Conservation (phyloP, 1,284 basidiomycete genomes). For the Meripilus lineatus region DNA sequence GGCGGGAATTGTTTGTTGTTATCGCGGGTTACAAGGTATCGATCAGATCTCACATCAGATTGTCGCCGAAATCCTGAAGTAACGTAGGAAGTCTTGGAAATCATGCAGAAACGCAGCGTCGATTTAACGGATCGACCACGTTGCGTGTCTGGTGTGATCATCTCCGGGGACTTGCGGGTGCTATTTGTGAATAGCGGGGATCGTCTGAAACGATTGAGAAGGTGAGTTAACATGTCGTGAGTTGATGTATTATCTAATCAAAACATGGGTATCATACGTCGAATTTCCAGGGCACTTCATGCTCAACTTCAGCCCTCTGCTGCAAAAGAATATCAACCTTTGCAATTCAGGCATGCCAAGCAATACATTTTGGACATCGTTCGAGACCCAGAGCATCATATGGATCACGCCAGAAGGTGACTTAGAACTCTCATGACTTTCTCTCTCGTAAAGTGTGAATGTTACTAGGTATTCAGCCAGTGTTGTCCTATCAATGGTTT, state of each 20-base stretch:
- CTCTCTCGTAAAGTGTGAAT: background rate
- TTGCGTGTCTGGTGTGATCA: conserved; percentile 18
- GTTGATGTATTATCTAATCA: background rate
- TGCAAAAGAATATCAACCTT: conserved; percentile 40
- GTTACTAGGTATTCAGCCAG: conserved; percentile 52
- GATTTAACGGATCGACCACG: conserved; percentile 23
- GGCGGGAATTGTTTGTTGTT: conserved; percentile 26
- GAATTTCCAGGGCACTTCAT: conserved; percentile 38
- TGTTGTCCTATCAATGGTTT: conserved; percentile 60
- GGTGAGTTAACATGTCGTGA: conserved; percentile 13
- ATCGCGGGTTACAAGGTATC: conserved; percentile 30
- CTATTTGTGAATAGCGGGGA: conserved; percentile 17
- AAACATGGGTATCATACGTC: background rate
- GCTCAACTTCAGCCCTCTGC: conserved; percentile 45
- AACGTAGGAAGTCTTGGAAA: conserved; percentile 21
- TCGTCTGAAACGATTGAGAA: conserved; percentile 21
- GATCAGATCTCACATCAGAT: background rate
- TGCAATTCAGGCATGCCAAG: conserved; percentile 42
- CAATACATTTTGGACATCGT: conserved; percentile 50
- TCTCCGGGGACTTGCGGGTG: conserved; percentile 22
- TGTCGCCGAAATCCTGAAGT: background rate
- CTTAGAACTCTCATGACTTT: background rate
- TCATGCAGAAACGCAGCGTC: conserved; percentile 28
- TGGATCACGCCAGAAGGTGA: conserved; percentile 48
- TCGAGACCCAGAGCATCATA: conserved; percentile 41